A percentile compares a stretch with the other conserved stretches of the same genome.
Conservation (phyloP, 768 basidiomycete species). For the Gloeophyllum trabeum region DNA sequence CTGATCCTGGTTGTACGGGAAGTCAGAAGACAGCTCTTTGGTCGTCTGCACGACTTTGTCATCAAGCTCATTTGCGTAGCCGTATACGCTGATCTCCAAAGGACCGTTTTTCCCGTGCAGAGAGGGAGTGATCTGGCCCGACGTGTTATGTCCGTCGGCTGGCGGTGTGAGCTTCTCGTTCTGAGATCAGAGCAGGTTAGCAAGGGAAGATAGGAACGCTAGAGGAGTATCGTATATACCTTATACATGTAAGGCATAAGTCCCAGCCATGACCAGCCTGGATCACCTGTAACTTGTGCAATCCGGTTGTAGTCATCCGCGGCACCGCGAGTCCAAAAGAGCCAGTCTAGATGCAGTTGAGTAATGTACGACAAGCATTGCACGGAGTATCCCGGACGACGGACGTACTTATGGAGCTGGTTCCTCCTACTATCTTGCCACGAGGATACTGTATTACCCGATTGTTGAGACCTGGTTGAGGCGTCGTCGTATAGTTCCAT, state of each 20-base stretch:
- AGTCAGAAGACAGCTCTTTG: constrained; percentile 22
- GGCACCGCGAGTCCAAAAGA: constrained; percentile 10
- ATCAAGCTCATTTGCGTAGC: constrained; percentile 18
- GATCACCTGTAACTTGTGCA: constrained; percentile 8
- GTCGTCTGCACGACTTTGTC: constrained; percentile 24
- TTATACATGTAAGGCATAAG: no score
- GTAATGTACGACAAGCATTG: no score
- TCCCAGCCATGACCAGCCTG: constrained; percentile 10
- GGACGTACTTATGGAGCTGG: constrained; percentile 8
- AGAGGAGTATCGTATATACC: no score
- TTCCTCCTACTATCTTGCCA: constrained; percentile 6
- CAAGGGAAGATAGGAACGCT: no score
- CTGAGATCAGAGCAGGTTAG: no score
- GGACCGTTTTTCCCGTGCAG: constrained; percentile 24
- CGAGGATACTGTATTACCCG: constrained; percentile 1
- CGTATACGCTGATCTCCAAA: constrained; percentile 20
- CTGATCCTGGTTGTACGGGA: constrained; percentile 28
- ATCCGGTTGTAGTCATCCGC: constrained; percentile 9
- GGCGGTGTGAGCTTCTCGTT: constrained; percentile 26
- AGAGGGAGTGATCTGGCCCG: constrained; percentile 24
- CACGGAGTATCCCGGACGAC: not conserved
- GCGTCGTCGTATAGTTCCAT: not conserved
- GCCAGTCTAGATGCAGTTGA: constrained; percentile 5
- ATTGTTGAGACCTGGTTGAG: not conserved
- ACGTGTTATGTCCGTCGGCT: constrained; percentile 24